A percentile compares a stretch with the other conserved stretches of the same genome.
Conservation (phyloP, 208 protist species). For the Trypanosoma melophagium region DNA sequence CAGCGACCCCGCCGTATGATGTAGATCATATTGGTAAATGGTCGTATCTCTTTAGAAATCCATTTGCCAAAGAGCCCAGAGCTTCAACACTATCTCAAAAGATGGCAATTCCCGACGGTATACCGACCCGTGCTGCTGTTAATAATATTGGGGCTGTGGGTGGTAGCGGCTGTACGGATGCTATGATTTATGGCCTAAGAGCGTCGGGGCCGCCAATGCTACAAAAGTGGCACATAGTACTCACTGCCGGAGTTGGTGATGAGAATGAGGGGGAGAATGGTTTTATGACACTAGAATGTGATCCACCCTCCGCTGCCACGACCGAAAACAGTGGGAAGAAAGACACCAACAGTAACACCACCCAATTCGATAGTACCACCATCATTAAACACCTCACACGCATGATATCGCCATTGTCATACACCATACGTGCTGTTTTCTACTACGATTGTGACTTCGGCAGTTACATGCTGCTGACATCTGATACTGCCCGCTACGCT, state of each 20-base stretch:
- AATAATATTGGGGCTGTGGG: background rate
- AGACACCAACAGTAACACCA: background rate
- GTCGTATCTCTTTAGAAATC: no score
- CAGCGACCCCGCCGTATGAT: background rate
- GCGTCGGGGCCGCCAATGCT: no score
- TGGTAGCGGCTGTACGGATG: background rate
- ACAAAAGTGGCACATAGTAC: conserved; percentile 6
- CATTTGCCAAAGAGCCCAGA: background rate
- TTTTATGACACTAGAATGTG: conserved; percentile 7
- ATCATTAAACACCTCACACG: conserved; percentile 6
- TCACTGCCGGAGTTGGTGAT: conserved; percentile 2
- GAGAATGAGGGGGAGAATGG: conserved; percentile 2
- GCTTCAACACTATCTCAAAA: no score
- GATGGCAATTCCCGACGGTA: background rate
- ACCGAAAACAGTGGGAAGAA: background rate
- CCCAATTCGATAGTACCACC: background rate
- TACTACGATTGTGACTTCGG: conserved; percentile 56
- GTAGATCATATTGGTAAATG: background rate
- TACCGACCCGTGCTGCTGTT: background rate
- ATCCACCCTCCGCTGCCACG: background rate
- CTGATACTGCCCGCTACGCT: conserved; percentile 35
- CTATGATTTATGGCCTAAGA: no score
- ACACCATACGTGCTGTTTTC: conserved; percentile 33
- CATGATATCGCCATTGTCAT: conserved; percentile 14
- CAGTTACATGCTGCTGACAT: conserved; percentile 40